Base-by-base conservation (phyloP, 305 asterid species). In the Ilex paraguariensis region DNA sequence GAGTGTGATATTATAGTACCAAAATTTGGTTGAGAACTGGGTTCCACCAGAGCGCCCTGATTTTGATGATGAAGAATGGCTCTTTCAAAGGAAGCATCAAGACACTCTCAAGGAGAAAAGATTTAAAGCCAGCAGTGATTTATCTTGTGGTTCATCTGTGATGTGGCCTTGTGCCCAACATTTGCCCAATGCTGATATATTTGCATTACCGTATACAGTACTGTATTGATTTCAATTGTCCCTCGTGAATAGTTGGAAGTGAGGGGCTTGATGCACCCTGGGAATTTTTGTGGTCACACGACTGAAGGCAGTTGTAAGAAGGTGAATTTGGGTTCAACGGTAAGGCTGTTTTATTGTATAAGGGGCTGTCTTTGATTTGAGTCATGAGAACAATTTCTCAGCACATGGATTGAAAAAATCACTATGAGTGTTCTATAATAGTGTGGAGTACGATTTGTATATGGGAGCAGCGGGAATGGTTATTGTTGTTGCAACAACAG, bases 11-110 rank as follows among this genome's bases (percentile, higher is more conserved):
- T 28, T 69, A 13, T 67, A 65, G 49, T 88, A 77, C 65, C 61
- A 21, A 21, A 61, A 77, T 57, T 71, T 88, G 61, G 56, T 79
- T 3, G 88, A 65, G 73, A 77, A 71, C 54, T 79, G 78, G 82
- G 71, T 56, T 64, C 88, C 85, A 3, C 79, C 84, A 21, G 68
- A 56, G 13, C 12, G 59, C 61, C 59, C 13, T 0, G 59, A 57
- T 5, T 53, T 31, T 2, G 68, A 63, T 3, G 82, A 82, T 54
- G 62, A 66, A 13, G 84, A 79, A 28, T 88, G 96, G 96, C 79
- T 86, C 40, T 75, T 70, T 53, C 60, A 54, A 3, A 60, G 77
- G 32, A 78, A 77, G 65, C 57, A 54, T 4, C 64, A 66, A 57
- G 64, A 48, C 12, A 13, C 8, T 10, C 68, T 7, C 4, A 57